Evolutionary conservation across 73 alveolate species (phyloP), one percentile per base, ranked within the genome.

Genomic region (Blepharisma stoltei): DNA sequence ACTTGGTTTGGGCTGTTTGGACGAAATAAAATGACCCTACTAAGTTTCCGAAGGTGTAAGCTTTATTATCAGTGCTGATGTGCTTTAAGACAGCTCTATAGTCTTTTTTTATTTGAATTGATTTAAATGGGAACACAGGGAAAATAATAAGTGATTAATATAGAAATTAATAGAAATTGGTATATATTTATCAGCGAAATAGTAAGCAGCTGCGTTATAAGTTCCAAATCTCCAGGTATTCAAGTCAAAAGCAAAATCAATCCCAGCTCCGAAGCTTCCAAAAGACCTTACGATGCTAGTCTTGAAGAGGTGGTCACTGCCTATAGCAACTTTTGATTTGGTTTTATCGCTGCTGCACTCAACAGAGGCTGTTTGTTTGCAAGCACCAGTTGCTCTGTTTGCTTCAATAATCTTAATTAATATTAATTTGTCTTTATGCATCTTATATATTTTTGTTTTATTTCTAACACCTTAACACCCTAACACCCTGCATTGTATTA

Each of bases 181-280:
- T n/a, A n/a, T n/a, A n/a, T 14, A 60, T 20, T 60, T 60, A 14
- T 60, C 45, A n/a, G 38, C 37, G 5, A 14, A 18, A n/a, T 38
- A 60, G 46, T 38, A 60, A 20, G 23, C 18, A 60, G 73, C 73
- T 25, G 73, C 73, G 46, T 60, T 60, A 25, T 60, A 60, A 60
- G 46, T 25, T 25, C 46, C 45, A 2, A 60, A 25, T 60, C 73
- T 14, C 46, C 18, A 8, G 23, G 73, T 9, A 9, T 14, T 8
- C 11, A 38, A 25, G 46, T 60, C 73, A 18, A 60, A 60, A 9
- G 73, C 73, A 20, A 60, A 25, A 25, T 60, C 73, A 1, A 60
- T 11, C 2, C 73, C 73, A 18, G 46, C 49, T 14, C 73, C 73
- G 14, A 14, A 14, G 38, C 45, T 38, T 8, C 18, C 49, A 8